Evolutionary conservation across 1,284 basidiomycete species (phyloP).

Genomic region (Inonotus obliquus): DNA sequence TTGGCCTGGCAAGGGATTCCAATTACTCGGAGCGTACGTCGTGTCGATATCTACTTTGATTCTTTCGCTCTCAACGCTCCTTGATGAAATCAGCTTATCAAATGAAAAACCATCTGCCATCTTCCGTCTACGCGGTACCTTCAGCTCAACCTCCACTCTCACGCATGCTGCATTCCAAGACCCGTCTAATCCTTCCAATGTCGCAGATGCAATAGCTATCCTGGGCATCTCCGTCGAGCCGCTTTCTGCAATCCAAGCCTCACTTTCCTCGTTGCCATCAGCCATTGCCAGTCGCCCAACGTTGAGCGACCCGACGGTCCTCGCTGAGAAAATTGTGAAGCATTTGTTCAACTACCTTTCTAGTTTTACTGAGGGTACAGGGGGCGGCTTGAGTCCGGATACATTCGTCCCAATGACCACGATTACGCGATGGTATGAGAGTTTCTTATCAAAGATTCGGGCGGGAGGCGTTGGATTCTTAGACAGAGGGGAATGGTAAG

Average conservation of each 20-base stretch:
- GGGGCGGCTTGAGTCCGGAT: constrained; percentile 49
- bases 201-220: constrained; percentile 50
- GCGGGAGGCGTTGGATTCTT: constrained; percentile 71
- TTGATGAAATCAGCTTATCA: constrained; percentile 60
- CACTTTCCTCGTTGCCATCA: constrained; percentile 46
- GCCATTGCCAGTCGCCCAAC: constrained; percentile 26
- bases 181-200: constrained; percentile 22
- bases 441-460: constrained; percentile 67
- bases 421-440: constrained; percentile 81
- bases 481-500: constrained; percentile 52
- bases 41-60: neutral
- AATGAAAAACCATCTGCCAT: constrained; percentile 91
- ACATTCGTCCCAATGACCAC: constrained; percentile 70
- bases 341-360: constrained; percentile 84
- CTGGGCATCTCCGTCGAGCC: constrained; percentile 73
- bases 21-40: constrained; percentile 82
- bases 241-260: constrained; percentile 49
- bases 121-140: constrained; percentile 76
- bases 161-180: constrained; percentile 49
- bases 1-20: constrained; percentile 86
- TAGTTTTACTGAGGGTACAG: constrained; percentile 58
- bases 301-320: constrained; percentile 31
- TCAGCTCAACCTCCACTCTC: constrained; percentile 42
- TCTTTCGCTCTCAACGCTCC: constrained; percentile 1
- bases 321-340: constrained; percentile 66